Base-by-base conservation (phyloP, 441 rosid genomes). In the Eutrema salsugineum region DNA sequence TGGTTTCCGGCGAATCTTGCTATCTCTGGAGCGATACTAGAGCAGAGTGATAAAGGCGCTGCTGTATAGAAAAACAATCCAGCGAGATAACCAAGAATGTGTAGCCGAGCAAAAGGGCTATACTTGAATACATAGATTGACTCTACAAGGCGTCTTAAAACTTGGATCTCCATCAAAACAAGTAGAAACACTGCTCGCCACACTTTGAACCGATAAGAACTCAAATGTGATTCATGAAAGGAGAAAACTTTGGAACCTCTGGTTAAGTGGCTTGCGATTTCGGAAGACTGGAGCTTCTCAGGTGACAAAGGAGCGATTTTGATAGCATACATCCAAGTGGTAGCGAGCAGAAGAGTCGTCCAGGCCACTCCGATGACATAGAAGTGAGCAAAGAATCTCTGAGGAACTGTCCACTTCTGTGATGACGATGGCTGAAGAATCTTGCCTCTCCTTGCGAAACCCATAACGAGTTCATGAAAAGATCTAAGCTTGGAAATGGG, bases 391-490 rank as follows among this genome's bases (percentile, higher is more conserved):
- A 88, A 89, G 76, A 79, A 88, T 53, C 75, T 83, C 71, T 88
- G 97, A 66, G 97, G 94, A 63, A 91, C 82, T 0, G 87, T 89
- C 79, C 80, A 80, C 59, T 76, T 88, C 94, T 92, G 77, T 27
- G 16, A 22, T n/a, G 84, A 72, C 12, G 84, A 82, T 3, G 80
- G 8, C 36, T 58, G 84, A 87, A 80, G 67, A 68, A 65, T 82
- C 78, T 83, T 86, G 55, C 89, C 87, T 80, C 92, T 83, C 70
- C 59, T 66, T 14, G 81, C 75, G 62, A 88, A 82, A 17, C 81
- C 84, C 77, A 81, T 2, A 40, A 86, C 3, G 39, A 69, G 39
- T 50, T 40, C 72, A 36, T 61, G 88, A 49, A 82, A 48, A 5
- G 65, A 58, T 32, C 42, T 46, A 15, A 87, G 67, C 57, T 63